Base-by-base conservation (phyloP, 441 rosid genomes). In the Hura crepitans region DNA sequence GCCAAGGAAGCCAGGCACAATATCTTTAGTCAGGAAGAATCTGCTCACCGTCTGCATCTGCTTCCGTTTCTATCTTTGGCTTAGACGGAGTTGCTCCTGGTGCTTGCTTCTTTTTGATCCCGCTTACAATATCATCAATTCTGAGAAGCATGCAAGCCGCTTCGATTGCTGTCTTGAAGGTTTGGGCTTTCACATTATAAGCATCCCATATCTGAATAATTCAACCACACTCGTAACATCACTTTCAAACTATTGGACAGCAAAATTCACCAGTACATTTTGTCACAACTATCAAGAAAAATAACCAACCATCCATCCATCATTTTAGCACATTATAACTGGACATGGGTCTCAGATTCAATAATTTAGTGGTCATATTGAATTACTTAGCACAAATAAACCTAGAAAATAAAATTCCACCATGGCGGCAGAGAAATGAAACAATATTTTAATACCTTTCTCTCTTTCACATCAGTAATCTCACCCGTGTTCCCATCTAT, bases 121-220 rank as follows among this genome's bases (percentile, higher is more conserved):
- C 98, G 69, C 98, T 93, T 22, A 93, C 97, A 69, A 91, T 93
- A 85, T 93, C 97, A 50, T 93, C 96, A 33, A 91, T 93, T 77
- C 98, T 78, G 33, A 93, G 78, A 65, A 93, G 96, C 98, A 93
- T 89, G 79, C 89, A 91, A 8, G 97, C 92, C 0, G 96, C 87
- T 80, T 93, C 98, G 13, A 93, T 91, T 8, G 98, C 93, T 35
- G 98, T 91, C 77, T 93, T 93, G 74, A 91, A 93, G 37, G 96
- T 93, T 79, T 93, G 97, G 0, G 91, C 90, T 79, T 91, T 93
- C 78, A 93, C 98, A 39, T 85, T 93, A 85, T 89, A 93, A 6
- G 98, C 85, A 78, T 93, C 97, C 98, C 97, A 93, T 45, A 93
- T 89, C 98, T 91, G 86, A 30, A 63, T 42, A 4, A 57, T 1